phyloP scores from a whole-genome alignment of 75 land plant species.

The Adiantum capillusveneris region DNA sequence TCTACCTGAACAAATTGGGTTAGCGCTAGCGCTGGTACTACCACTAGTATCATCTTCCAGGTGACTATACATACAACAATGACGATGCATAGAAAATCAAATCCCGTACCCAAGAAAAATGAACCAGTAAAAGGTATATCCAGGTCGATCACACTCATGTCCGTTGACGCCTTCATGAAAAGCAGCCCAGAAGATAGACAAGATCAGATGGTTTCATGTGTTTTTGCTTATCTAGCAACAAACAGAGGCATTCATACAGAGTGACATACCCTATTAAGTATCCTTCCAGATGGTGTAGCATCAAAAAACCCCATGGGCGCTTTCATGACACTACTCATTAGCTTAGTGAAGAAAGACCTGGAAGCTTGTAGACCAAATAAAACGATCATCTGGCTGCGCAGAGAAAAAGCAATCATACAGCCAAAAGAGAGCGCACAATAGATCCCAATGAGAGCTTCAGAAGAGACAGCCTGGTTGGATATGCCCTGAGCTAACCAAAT shows the following conservation, averaged over 20 bases:
- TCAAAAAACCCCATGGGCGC: slow-evolving; percentile 46
- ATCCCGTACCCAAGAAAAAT: slow-evolving; percentile 3
- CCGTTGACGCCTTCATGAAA: slow-evolving; percentile 8
- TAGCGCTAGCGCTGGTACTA: slow-evolving; percentile 15
- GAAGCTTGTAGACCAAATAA: slow-evolving; percentile 11
- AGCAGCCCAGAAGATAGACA: too few relatives aligned
- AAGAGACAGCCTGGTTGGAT: neutral
- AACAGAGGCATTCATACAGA: too few relatives aligned
- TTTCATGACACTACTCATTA: slow-evolving; percentile 19
- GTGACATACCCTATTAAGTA: slow-evolving; percentile 33
- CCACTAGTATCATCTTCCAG: slow-evolving; percentile 29
- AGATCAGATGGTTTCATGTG: too few relatives aligned
- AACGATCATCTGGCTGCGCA: slow-evolving; percentile 7
- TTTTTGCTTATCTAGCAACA: too few relatives aligned
- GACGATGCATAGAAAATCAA: slow-evolving; percentile 15
- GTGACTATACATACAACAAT: slow-evolving; percentile 21
- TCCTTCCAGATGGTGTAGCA: slow-evolving; percentile 32
- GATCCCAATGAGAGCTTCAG: neutral
- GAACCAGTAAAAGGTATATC: slow-evolving; percentile 16
- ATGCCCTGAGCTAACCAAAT: slow-evolving; percentile 9
- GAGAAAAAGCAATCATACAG: too few relatives aligned
- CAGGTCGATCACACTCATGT: slow-evolving; percentile 20
- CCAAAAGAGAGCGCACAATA: neutral
- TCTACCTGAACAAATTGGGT: slow-evolving; percentile 8
- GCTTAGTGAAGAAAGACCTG: slow-evolving; percentile 6